A percentile compares a stretch with the other conserved stretches of the same genome.
These are phyloP conservation scores for Geotrichum fermentans DNA, from an alignment of 1,139 yeast species.

Conservation along the genomic window DNA sequence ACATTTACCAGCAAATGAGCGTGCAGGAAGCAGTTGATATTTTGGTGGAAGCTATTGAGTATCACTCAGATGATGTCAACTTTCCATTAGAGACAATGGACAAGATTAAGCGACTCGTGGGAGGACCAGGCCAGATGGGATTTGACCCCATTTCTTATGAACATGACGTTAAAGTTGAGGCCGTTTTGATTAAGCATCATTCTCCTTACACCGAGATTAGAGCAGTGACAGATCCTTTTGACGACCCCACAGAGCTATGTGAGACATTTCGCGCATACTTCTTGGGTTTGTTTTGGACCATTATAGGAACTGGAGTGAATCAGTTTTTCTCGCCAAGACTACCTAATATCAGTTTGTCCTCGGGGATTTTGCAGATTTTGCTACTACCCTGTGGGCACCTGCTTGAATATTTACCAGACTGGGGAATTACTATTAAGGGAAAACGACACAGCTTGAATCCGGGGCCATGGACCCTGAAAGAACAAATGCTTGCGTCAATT, in stretches of 20 bases:
- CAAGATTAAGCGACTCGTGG: conserved; percentile 31
- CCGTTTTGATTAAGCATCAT: conserved; percentile 42
- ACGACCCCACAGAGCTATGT: conserved; percentile 41
- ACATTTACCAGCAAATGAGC: conserved; percentile 40
- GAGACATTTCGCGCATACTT: conserved; percentile 53
- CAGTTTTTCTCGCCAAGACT: conserved; percentile 53
- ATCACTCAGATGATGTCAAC: conserved; percentile 49
- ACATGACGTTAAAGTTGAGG: conserved; percentile 41
- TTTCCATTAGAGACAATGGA: conserved; percentile 42
- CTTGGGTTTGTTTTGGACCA: conserved; percentile 52
- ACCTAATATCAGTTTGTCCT: conserved; percentile 44
- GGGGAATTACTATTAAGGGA: conserved; percentile 43
- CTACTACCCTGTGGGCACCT: conserved; percentile 51
- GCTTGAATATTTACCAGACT: conserved; percentile 43
- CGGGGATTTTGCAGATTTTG: conserved; percentile 52
- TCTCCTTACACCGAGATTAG: conserved; percentile 51
- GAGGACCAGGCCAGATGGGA: conserved; percentile 24
- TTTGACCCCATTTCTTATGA: conserved; percentile 16
- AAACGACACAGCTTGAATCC: conserved; percentile 45
- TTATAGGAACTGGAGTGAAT: conserved; percentile 53
- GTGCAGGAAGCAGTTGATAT: conserved; percentile 43
- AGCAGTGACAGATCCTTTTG: conserved; percentile 45
- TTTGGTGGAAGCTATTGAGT: conserved; percentile 40
- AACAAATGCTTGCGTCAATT: conserved; percentile 56
- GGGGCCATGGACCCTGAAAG: conserved; percentile 63